Evolutionary conservation across 2,329 filamentous ascomycete species (phyloP).

Genomic region (Cercospora sojina): DNA sequence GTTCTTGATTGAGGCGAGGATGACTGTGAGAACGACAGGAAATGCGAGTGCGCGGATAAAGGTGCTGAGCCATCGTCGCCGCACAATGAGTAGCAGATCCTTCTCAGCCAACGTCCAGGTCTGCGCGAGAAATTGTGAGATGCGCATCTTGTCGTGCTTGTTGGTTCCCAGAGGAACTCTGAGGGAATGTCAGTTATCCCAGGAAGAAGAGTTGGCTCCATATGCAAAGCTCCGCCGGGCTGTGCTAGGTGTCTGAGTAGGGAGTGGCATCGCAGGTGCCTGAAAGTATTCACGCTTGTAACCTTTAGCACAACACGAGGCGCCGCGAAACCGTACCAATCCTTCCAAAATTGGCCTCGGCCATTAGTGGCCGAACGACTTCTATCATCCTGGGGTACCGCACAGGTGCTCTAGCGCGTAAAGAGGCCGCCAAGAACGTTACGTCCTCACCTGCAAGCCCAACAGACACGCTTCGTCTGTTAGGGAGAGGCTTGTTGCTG

Average conservation of each 20-base stretch:
- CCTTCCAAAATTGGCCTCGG: background rate
- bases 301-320: slow-evolving; percentile 1
- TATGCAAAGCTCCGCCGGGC: background rate
- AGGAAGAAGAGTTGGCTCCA: background rate
- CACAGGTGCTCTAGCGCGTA: background rate
- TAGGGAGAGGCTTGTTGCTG: background rate
- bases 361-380: background rate
- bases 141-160: slow-evolving; percentile 12
- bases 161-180: background rate
- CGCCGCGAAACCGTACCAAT: slow-evolving; percentile 6
- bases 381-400: background rate
- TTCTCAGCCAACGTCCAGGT: slow-evolving; percentile 57
- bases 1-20: slow-evolving; percentile 61
- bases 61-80: slow-evolving; percentile 54
- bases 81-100: slow-evolving; percentile 54
- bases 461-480: background rate
- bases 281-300: slow-evolving; percentile 1
- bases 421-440: background rate
- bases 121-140: slow-evolving; percentile 38
- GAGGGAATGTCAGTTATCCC: background rate
- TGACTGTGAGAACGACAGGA: slow-evolving; percentile 54
- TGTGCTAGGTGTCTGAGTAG: background rate
- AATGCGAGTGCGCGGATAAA: slow-evolving; percentile 54
- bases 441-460: background rate
- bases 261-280: slow-evolving; percentile 1